phyloP scores from a whole-genome alignment of 495 filamentous ascomycete genomes.

The Rostrohypoxylon terebratum region DNA sequence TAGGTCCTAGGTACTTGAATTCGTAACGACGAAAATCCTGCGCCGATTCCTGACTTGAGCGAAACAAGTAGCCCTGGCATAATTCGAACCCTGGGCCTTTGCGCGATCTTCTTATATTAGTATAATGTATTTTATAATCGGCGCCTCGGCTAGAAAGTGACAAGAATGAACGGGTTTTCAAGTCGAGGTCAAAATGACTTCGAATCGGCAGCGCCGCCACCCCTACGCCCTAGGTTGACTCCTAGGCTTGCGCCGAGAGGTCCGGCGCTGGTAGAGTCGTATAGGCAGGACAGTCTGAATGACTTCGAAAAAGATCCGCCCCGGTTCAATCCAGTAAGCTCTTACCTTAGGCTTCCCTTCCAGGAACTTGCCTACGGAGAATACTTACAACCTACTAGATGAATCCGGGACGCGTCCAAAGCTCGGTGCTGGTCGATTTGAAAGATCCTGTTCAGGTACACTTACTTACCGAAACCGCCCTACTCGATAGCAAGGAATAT shows the following conservation, averaged over 20 bases:
- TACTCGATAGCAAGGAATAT: conserved; percentile 84
- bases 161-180: conserved; percentile 48
- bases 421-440: conserved; percentile 60
- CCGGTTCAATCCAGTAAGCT: conserved; percentile 62
- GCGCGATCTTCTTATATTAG: conserved; percentile 3
- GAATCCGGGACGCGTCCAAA: conserved; percentile 55
- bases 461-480: conserved; percentile 90
- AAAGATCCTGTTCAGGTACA: conserved; percentile 75
- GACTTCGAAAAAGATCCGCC: conserved; percentile 59
- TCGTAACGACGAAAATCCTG: conserved; percentile 26
- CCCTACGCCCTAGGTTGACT: conserved; percentile 35
- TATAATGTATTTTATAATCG: conserved; percentile 34
- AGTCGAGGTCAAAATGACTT: conserved; percentile 42
- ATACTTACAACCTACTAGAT: conserved; percentile 48
- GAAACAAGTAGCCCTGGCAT: conserved; percentile 3
- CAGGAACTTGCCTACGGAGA: background rate
- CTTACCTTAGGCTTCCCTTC: background rate
- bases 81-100: conserved; percentile 1
- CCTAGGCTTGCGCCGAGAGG: conserved; percentile 47
- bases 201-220: conserved; percentile 35
- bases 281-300: conserved; percentile 58
- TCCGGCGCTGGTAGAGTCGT: conserved; percentile 60
- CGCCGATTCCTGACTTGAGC: conserved; percentile 23
- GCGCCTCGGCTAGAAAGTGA: conserved; percentile 35
- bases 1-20: background rate